A percentile compares a stretch with the other conserved stretches of the same genome.
Conservation (phyloP, 257 asterid species). For the Nicotiana tomentosiformis region DNA sequence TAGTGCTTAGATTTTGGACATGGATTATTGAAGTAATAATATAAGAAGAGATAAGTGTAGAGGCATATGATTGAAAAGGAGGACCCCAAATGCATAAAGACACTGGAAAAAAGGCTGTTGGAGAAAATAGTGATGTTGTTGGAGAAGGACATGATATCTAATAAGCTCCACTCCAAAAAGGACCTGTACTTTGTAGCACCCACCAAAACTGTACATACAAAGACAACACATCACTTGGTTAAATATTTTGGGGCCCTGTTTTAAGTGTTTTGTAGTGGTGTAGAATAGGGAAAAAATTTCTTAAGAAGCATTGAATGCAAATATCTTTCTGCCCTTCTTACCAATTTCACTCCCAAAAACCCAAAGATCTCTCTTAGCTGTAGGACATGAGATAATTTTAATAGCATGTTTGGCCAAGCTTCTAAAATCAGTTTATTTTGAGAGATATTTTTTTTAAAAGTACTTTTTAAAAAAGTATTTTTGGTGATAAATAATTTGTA, state of each 20-base stretch:
- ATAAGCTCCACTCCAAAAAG: constrained; percentile 14
- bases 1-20: neutral
- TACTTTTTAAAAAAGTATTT: no score
- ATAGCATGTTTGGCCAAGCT: no score
- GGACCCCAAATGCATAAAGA: constrained; percentile 37
- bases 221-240: constrained; percentile 2
- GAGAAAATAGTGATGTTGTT: constrained; percentile 18
- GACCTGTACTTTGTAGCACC: constrained; percentile 2
- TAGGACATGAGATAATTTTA: neutral
- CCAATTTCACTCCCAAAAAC: neutral
- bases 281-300: neutral
- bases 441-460: no score
- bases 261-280: neutral
- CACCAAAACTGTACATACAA: neutral
- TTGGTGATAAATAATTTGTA: no score
- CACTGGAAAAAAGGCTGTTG: constrained; percentile 28
- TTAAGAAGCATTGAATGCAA: neutral
- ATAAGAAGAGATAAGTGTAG: neutral
- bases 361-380: neutral
- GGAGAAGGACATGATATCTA: constrained; percentile 10
- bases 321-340: neutral
- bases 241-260: neutral
- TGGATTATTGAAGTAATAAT: neutral
- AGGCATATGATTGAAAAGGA: constrained; percentile 8
- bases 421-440: no score